phyloP scores from a whole-genome alignment of 2,329 filamentous ascomycete genomes.

The Colletotrichum sp. region DNA sequence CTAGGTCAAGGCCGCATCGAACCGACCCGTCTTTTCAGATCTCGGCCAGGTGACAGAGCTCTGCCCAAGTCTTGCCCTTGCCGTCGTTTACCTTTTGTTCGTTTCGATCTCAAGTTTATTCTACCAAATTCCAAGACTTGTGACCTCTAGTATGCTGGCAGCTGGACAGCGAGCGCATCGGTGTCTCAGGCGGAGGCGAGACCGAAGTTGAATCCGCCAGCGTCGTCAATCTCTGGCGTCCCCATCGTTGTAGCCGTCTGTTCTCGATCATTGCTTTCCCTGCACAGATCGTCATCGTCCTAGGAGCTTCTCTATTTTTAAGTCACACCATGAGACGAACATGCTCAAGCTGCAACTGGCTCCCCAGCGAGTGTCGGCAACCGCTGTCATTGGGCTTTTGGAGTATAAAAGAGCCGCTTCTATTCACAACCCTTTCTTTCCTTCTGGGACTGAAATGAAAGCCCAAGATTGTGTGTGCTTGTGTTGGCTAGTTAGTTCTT shows the following conservation, averaged over 20 bases:
- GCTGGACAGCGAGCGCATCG: fast-evolving
- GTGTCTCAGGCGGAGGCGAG: background rate
- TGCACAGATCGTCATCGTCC: background rate
- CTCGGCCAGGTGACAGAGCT: background rate
- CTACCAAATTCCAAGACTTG: background rate
- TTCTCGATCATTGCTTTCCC: background rate
- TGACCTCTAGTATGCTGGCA: background rate
- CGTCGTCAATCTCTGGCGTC: background rate
- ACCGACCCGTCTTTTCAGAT: background rate
- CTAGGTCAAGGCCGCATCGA: background rate
- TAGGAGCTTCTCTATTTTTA: background rate
- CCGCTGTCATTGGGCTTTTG: background rate
- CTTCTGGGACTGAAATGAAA: too few relatives aligned
- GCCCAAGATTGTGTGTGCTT: background rate
- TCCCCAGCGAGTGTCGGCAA: background rate
- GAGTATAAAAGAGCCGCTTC: background rate
- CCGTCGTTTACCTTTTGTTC: background rate
- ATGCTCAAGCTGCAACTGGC: background rate
- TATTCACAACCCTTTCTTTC: background rate
- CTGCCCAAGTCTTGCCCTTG: background rate
- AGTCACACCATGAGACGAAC: background rate
- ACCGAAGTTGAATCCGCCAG: background rate
- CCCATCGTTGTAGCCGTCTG: too few relatives aligned
- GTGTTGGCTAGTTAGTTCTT: background rate
- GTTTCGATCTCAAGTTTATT: background rate